Conservation (phyloP, 345 rosid species). For the Eucalyptus pauciflora region DNA sequence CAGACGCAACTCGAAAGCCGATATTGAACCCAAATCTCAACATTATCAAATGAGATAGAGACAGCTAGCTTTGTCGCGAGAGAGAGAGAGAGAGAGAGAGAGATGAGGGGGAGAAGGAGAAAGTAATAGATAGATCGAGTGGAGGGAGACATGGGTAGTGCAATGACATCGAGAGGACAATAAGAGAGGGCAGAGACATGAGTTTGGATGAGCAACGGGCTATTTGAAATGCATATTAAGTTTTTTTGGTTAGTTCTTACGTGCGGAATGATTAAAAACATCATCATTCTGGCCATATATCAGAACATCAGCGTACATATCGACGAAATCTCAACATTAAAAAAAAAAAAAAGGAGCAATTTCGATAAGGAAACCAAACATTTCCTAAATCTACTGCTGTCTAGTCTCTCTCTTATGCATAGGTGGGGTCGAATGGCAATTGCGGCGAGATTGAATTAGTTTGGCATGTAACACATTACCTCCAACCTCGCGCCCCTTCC, state of each 20-base stretch:
- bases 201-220: background rate
- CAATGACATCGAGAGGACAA: background rate
- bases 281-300: background rate
- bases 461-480: background rate
- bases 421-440: background rate
- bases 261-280: background rate
- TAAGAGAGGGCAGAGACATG: background rate
- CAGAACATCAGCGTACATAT: background rate
- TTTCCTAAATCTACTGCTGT: background rate
- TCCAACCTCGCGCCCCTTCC: background rate
- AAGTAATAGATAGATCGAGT: background rate
- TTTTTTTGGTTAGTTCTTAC: background rate
- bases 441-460: background rate
- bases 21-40: background rate
- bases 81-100: background rate
- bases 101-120: background rate
- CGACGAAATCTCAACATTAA: background rate
- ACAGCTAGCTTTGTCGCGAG: background rate
- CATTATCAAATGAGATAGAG: background rate
- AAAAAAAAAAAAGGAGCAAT: background rate
- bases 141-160: background rate
- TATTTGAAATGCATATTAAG: background rate
- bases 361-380: background rate
- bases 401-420: background rate
- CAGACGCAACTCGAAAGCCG: background rate